Conservation (phyloP, 2,329 filamentous ascomycete genomes). For the Fusarium sp. region DNA sequence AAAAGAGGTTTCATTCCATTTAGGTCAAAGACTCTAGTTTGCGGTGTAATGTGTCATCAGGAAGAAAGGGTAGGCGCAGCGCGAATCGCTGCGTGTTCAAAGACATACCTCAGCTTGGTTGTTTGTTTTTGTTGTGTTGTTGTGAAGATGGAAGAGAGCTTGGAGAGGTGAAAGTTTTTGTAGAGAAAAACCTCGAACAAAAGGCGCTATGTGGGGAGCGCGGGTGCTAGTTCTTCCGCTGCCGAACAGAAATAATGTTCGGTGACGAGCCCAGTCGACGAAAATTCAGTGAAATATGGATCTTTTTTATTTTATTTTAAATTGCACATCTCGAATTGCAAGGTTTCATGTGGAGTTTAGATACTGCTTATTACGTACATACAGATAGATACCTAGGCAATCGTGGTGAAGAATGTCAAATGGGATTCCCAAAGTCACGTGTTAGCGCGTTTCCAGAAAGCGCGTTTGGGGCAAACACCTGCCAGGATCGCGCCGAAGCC, state of each 20-base stretch:
- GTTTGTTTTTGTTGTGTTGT: slow-evolving; percentile 38
- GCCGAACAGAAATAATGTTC: slow-evolving; percentile 23
- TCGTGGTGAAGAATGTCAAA: not conserved
- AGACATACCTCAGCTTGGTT: slow-evolving; percentile 48
- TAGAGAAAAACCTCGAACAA: slow-evolving; percentile 49
- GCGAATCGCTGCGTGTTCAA: slow-evolving; percentile 21
- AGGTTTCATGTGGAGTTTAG: slow-evolving; percentile 5
- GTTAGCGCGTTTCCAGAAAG: slow-evolving; percentile 37
- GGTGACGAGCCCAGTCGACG: slow-evolving; percentile 31
- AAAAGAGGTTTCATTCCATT: slow-evolving; percentile 82
- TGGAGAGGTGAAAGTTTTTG: slow-evolving; percentile 43
- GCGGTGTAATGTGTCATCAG: slow-evolving; percentile 90
- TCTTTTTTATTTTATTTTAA: slow-evolving; percentile 13
- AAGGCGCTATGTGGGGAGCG: slow-evolving; percentile 44
- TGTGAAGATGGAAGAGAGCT: slow-evolving; percentile 40
- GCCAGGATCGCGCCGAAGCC: too few relatives aligned
- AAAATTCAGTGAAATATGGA: slow-evolving; percentile 36
- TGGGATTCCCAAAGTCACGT: slow-evolving; percentile 36
- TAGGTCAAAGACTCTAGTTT: slow-evolving; percentile 99
- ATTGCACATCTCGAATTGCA: slow-evolving; percentile 10
- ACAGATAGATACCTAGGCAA: not conserved
- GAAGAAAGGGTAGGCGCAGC: slow-evolving; percentile 51
- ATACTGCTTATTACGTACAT: not conserved
- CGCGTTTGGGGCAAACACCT: too few relatives aligned
- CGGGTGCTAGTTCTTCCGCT: slow-evolving; percentile 36